Evolutionary conservation across 177 flowering plant species (phyloP).

Genomic region (Vitis hybrid): DNA sequence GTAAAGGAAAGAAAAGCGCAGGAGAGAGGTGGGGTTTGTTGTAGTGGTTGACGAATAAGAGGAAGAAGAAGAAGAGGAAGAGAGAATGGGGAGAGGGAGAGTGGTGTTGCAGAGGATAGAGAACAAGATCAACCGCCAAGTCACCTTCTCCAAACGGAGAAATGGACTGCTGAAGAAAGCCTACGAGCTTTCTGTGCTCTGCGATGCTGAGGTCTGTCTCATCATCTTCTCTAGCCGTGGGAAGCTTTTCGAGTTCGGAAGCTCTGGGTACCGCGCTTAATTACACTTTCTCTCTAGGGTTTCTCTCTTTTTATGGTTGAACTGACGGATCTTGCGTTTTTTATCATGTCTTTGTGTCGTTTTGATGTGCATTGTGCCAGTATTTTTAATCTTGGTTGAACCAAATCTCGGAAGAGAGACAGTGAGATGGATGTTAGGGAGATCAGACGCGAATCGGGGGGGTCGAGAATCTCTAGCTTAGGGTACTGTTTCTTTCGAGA

Average conservation of each 20-base stretch:
- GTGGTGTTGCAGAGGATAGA: conserved; percentile 48
- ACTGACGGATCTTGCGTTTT: neutral
- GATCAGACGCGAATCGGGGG: too few species aligned
- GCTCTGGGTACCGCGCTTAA: conserved; percentile 28
- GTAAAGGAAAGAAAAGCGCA: too few species aligned
- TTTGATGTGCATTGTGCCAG: too few species aligned
- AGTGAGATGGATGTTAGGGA: too few species aligned
- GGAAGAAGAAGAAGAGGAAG: neutral
- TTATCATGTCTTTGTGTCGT: too few species aligned
- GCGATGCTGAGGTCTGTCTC: conserved; percentile 48
- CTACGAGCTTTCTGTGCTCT: conserved; percentile 45
- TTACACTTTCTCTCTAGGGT: neutral
- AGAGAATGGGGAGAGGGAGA: conserved; percentile 47
- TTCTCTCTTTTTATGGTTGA: neutral
- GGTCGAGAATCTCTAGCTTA: too few species aligned
- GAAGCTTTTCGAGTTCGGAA: conserved; percentile 43
- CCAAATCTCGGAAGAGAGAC: too few species aligned
- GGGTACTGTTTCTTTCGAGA: too few species aligned
- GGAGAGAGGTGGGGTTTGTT: neutral
- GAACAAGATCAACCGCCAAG: conserved; percentile 49
- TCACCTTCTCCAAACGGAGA: conserved; percentile 44
- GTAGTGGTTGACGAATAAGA: neutral
- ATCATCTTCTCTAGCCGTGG: conserved; percentile 49
- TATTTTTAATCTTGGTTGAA: too few species aligned
- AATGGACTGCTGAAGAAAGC: conserved; percentile 52